Conservation (phyloP, 2,329 filamentous ascomycete genomes). For the Didymella glomerata region DNA sequence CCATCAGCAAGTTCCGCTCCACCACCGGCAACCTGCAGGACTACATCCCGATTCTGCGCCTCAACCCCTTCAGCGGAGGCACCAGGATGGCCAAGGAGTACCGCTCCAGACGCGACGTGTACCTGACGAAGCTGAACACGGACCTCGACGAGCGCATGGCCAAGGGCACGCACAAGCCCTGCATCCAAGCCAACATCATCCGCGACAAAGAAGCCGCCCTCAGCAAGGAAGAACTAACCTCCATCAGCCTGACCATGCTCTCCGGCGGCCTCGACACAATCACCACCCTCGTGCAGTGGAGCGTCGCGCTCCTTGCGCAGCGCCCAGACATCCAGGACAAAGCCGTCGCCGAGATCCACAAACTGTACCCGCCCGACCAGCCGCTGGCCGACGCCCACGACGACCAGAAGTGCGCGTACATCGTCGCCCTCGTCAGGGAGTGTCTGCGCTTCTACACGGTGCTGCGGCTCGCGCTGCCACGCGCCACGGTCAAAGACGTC, state of each 20-base stretch:
- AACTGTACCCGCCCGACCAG: slow-evolving; percentile 61
- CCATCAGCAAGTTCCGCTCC: slow-evolving; percentile 66
- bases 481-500: slow-evolving; percentile 68
- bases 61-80: slow-evolving; percentile 69
- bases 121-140: slow-evolving; percentile 65
- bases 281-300: slow-evolving; percentile 72
- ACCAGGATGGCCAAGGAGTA: slow-evolving; percentile 67
- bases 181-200: slow-evolving; percentile 73
- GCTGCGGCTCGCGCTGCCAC: slow-evolving; percentile 68
- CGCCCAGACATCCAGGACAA: slow-evolving; percentile 69
- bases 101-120: slow-evolving; percentile 67
- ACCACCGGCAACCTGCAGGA: slow-evolving; percentile 70
- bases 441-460: slow-evolving; percentile 70
- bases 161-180: slow-evolving; percentile 68
- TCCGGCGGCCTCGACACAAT: slow-evolving; percentile 73
- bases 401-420: slow-evolving; percentile 70
- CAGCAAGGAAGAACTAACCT: slow-evolving; percentile 69
- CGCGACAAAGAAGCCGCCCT: slow-evolving; percentile 69
- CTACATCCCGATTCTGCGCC: slow-evolving; percentile 65
- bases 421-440: slow-evolving; percentile 70
- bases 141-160: slow-evolving; percentile 68
- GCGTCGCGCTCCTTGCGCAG: slow-evolving; percentile 66
- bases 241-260: slow-evolving; percentile 73
- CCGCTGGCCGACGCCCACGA: slow-evolving; percentile 68
- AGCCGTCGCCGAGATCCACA: slow-evolving; percentile 64